Conservation (phyloP, 2,329 filamentous ascomycete genomes). For the Sarocladium strictum region DNA sequence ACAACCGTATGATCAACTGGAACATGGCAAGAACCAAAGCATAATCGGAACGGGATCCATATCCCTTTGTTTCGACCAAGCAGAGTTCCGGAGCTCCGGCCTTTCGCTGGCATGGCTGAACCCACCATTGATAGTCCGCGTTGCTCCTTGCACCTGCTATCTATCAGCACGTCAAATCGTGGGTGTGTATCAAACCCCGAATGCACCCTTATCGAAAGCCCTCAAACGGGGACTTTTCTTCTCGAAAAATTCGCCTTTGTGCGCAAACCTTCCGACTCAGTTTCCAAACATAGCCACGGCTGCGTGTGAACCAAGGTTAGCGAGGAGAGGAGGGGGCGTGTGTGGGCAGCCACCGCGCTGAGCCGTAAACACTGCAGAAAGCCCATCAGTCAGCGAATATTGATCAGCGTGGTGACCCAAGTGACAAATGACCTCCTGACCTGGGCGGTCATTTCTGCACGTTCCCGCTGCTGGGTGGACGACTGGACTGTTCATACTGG, state of each 20-base stretch:
- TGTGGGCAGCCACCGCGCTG: too few species aligned
- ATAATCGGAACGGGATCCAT: too few species aligned
- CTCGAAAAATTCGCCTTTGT: neutral
- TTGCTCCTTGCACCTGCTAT: neutral
- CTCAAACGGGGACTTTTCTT: neutral
- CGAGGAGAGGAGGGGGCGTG: too few species aligned
- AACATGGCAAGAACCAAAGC: too few species aligned
- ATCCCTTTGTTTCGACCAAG: neutral
- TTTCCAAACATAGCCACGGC: too few species aligned
- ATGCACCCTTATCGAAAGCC: conserved; percentile 2
- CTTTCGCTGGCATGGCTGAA: neutral
- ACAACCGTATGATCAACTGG: too few species aligned
- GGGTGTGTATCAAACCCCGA: neutral
- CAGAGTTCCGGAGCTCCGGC: neutral
- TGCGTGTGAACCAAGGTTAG: too few species aligned
- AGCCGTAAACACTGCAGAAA: too few species aligned
- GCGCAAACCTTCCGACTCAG: too few species aligned
- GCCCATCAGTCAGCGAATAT: too few species aligned
- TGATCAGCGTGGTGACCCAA: too few species aligned
- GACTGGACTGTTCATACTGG: neutral
- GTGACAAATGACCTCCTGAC: neutral
- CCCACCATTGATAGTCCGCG: neutral
- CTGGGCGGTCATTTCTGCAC: neutral
- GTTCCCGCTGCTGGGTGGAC: neutral
- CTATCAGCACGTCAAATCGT: too few species aligned